Conservation (phyloP, 1,284 basidiomycete genomes). For the Irpex rosettiformis region DNA sequence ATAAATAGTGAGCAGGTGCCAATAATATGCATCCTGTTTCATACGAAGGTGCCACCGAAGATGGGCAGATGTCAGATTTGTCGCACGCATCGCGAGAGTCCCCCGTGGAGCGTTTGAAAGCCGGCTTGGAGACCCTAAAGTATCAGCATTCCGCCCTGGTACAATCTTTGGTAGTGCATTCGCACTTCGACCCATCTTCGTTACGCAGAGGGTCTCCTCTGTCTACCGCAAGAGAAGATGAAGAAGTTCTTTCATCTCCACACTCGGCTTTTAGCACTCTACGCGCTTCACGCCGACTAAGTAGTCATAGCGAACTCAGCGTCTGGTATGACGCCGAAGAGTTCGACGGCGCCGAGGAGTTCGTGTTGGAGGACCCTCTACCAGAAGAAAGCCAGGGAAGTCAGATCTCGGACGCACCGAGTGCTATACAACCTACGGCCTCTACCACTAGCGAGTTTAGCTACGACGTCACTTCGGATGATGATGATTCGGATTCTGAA, state of each 20-base stretch:
- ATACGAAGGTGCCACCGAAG: conserved; percentile 2
- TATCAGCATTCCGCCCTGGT: conserved; percentile 52
- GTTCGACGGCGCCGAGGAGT: conserved; percentile 64
- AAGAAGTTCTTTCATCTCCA: conserved; percentile 24
- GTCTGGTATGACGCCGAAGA: conserved; percentile 75
- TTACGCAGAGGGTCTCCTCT: conserved; percentile 39
- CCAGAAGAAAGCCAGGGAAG: conserved; percentile 42
- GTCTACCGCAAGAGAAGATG: conserved; percentile 49
- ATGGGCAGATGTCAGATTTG: neutral
- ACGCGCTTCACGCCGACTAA: conserved; percentile 34
- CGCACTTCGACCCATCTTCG: conserved; percentile 33
- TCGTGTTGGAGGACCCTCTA: conserved; percentile 49
- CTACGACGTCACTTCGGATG: conserved; percentile 25
- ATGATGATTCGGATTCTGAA: conserved; percentile 20
- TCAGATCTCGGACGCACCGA: conserved; percentile 31
- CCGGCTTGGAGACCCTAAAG: conserved; percentile 52
- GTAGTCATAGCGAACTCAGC: conserved; percentile 55
- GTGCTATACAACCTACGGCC: conserved; percentile 18
- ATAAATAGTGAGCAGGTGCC: neutral
- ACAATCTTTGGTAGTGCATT: conserved; percentile 39
- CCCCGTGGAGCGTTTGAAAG: conserved; percentile 39
- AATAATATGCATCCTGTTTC: conserved; percentile 1
- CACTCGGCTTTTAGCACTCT: conserved; percentile 31
- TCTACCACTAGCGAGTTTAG: conserved; percentile 14
- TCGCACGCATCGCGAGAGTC: neutral